Conservation (phyloP, 345 rosid genomes). For the Camelina laxa region DNA sequence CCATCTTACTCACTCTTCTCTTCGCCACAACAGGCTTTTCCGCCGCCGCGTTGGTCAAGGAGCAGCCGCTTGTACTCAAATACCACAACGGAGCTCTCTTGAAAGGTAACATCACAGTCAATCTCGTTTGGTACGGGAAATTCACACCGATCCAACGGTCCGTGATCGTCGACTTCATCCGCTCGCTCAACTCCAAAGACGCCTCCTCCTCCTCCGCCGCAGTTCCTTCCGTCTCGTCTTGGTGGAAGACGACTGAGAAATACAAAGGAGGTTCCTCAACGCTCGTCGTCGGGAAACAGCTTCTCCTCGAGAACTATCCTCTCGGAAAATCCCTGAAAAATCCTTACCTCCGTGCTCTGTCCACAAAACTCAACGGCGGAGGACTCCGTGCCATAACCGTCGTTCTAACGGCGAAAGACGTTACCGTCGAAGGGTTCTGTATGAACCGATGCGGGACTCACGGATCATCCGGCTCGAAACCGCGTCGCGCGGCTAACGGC, state of each 20-base stretch:
- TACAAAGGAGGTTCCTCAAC: constrained; percentile 44
- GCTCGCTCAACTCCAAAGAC: constrained; percentile 29
- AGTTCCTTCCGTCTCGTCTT: constrained; percentile 43
- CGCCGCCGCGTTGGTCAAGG: constrained; percentile 62
- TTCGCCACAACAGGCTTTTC: constrained; percentile 27
- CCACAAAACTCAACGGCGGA: constrained; percentile 42
- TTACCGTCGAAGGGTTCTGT: constrained; percentile 75
- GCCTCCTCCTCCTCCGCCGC: constrained; percentile 11
- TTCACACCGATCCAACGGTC: constrained; percentile 45
- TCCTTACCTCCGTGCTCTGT: constrained; percentile 48
- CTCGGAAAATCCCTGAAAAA: constrained; percentile 57
- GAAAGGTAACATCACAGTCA: constrained; percentile 39
- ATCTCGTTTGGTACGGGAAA: constrained; percentile 45
- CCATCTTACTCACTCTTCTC: constrained; percentile 43
- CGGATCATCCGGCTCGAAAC: constrained; percentile 43
- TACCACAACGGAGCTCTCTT: constrained; percentile 42
- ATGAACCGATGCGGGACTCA: constrained; percentile 78
- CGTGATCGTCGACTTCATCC: constrained; percentile 44
- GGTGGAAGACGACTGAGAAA: constrained; percentile 51
- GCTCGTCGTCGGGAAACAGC: constrained; percentile 56
- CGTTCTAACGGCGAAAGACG: constrained; percentile 71
- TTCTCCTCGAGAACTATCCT: constrained; percentile 54
- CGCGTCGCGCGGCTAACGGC: constrained; percentile 40
- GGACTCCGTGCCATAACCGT: constrained; percentile 51
- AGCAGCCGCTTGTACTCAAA: constrained; percentile 64